phyloP scores from a whole-genome alignment of 2,329 filamentous ascomycete species.

The Aquanectria penicillioides region DNA sequence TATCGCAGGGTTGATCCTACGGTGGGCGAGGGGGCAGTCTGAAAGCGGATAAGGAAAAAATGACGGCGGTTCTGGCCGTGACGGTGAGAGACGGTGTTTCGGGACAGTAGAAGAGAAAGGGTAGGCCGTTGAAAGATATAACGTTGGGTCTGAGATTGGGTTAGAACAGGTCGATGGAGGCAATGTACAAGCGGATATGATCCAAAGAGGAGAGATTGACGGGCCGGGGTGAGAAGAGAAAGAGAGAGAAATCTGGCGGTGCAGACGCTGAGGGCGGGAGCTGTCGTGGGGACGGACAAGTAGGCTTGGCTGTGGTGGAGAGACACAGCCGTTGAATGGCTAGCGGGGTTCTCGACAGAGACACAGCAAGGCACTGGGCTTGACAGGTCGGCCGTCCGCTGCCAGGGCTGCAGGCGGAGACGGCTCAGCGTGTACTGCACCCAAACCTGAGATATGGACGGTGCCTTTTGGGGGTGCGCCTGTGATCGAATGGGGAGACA shows the following conservation, averaged over 20 bases:
- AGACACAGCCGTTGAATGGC: constrained; percentile 30
- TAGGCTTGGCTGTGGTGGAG: constrained; percentile 23
- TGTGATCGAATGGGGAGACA: too few species aligned
- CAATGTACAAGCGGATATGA: not conserved
- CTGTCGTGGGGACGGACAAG: constrained; percentile 16
- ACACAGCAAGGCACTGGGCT: constrained; percentile 31
- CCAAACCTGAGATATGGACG: constrained; percentile 17
- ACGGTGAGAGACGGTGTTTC: constrained; percentile 10
- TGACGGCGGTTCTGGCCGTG: constrained; percentile 14
- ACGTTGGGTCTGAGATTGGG: constrained; percentile 10
- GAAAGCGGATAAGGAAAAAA: constrained; percentile 13
- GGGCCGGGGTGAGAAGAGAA: not conserved
- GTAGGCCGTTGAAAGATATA: constrained; percentile 4
- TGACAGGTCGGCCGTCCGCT: constrained; percentile 28
- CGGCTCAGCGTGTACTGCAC: constrained; percentile 32
- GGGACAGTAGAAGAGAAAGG: constrained; percentile 1
- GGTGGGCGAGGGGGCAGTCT: constrained; percentile 16
- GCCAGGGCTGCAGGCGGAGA: constrained; percentile 28
- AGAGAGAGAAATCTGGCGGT: constrained; percentile 25
- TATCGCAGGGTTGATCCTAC: constrained; percentile 27
- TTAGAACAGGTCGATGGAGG: constrained; percentile 1
- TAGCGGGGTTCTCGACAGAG: constrained; percentile 28
- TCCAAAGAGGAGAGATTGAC: not conserved
- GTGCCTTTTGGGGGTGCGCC: constrained; percentile 11
- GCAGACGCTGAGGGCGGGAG: constrained; percentile 11